Evolutionary conservation across 2,329 filamentous ascomycete species (phyloP), one percentile per base, ranked within the genome.

Genomic region (Fusarium sp.): DNA sequence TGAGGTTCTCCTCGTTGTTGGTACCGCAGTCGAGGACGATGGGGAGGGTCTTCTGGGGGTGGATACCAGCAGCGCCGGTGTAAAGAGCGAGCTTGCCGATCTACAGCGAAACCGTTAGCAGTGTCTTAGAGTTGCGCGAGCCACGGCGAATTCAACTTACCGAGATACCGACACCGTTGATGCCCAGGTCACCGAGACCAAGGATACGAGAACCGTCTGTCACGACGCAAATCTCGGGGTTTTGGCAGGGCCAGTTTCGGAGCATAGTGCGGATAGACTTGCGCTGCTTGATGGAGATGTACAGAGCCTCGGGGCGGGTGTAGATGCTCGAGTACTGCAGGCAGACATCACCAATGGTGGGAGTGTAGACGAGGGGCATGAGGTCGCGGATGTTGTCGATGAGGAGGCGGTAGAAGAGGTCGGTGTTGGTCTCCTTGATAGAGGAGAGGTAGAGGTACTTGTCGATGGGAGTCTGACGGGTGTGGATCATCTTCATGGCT

Each of bases 91-190:
- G 89, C 87, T 99, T 99, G 81, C 96, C 96, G 77, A 99, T 91
- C 90, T 91, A 76, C 45, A 64, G 64, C 56, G 67, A 72, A 73
- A 82, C 69, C 69, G 80, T 78, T 68, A 78, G 71, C 20, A 52
- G 14, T 45, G 18, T 31, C 50, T 27, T 31, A 35, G 29, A 50
- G 37, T 24, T 38, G 42, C 18, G 35, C 9, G 31, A 29, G 11
- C 2, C 47, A 38, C 20, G 22, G 37, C 18, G 37, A 38, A 27
- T 29, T 50, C 6, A 18, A 88, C 89, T 85, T 84, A 92, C 96
- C 71, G 96, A 95, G 84, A 99, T 99, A 76, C 96, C 96, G 87
- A 98, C 97, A 80, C 96, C 96, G 84, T 98, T 98, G 76, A 99
- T 92, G 77, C 96, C 96, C 66, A 98, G 90, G 84, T 99, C 96